Evolutionary conservation across 2,329 filamentous ascomycete genomes (phyloP).

Genomic region (Penicillium paneum): DNA sequence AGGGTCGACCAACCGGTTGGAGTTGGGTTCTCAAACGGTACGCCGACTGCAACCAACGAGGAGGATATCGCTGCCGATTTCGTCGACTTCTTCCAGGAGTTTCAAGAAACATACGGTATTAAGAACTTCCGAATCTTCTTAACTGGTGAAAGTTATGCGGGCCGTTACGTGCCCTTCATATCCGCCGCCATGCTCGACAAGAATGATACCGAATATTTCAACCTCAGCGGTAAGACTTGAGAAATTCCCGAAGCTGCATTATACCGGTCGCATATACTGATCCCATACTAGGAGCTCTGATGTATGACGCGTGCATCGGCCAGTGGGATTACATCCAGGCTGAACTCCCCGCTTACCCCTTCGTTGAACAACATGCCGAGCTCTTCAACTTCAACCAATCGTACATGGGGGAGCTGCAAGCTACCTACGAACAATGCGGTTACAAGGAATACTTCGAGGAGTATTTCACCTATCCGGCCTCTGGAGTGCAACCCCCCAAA

Average conservation of each 20-base stretch:
- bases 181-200: conserved; percentile 69
- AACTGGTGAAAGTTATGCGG: conserved; percentile 69
- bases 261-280: background rate
- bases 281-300: conserved; percentile 49
- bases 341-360: conserved; percentile 41
- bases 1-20: conserved; percentile 48
- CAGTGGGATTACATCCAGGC: conserved; percentile 34
- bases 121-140: conserved; percentile 70
- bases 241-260: background rate
- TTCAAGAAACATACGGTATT: conserved; percentile 65
- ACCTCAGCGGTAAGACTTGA: conserved; percentile 55
- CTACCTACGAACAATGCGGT: conserved; percentile 44
- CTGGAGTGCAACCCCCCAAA: conserved; percentile 55
- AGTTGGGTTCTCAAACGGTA: conserved; percentile 67
- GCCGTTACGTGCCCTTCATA: conserved; percentile 69
- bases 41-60: conserved; percentile 62
- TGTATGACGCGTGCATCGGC: conserved; percentile 66
- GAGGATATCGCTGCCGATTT: conserved; percentile 69
- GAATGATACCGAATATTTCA: conserved; percentile 65
- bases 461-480: conserved; percentile 53
- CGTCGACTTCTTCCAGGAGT: conserved; percentile 75
- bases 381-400: conserved; percentile 47
- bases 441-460: conserved; percentile 46
- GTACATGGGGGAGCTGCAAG: conserved; percentile 41
- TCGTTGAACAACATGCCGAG: conserved; percentile 42